Evolutionary conservation across 345 rosid genomes (phyloP).

Genomic region (Lepidium sativum): DNA sequence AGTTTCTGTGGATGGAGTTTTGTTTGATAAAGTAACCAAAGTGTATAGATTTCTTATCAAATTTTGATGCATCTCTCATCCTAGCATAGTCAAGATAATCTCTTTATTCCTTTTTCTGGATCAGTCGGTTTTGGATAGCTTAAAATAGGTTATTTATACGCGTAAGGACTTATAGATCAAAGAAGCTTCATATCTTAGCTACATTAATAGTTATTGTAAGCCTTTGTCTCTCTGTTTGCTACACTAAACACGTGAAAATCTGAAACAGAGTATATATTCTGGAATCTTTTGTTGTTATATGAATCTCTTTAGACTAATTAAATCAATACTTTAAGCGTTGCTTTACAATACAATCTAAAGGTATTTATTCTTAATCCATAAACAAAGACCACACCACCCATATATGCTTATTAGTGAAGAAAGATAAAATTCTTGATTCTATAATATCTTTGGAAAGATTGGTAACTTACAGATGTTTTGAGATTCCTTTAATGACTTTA

Average conservation of each 20-base stretch:
- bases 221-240: slow-evolving; percentile 7
- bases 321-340: neutral
- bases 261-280: slow-evolving; percentile 6
- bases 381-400: slow-evolving; percentile 24
- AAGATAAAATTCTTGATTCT: slow-evolving; percentile 26
- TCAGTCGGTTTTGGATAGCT: slow-evolving; percentile 10
- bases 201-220: neutral
- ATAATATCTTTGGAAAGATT: slow-evolving; percentile 2
- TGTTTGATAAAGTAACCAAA: neutral
- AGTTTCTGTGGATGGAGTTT: neutral
- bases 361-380: slow-evolving; percentile 27
- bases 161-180: slow-evolving; percentile 12
- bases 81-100: neutral
- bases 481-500: slow-evolving; percentile 14
- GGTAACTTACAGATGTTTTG: slow-evolving; percentile 14
- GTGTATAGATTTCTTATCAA: neutral
- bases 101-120: slow-evolving; percentile 7
- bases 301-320: slow-evolving; percentile 17
- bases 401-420: slow-evolving; percentile 25
- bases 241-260: slow-evolving; percentile 19
- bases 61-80: neutral
- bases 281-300: slow-evolving; percentile 19
- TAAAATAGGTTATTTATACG: neutral
- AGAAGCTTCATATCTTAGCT: slow-evolving; percentile 18
- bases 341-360: slow-evolving; percentile 17